Evolutionary conservation across 495 filamentous ascomycete species (phyloP).

Genomic region (Aspergillus campestris): DNA sequence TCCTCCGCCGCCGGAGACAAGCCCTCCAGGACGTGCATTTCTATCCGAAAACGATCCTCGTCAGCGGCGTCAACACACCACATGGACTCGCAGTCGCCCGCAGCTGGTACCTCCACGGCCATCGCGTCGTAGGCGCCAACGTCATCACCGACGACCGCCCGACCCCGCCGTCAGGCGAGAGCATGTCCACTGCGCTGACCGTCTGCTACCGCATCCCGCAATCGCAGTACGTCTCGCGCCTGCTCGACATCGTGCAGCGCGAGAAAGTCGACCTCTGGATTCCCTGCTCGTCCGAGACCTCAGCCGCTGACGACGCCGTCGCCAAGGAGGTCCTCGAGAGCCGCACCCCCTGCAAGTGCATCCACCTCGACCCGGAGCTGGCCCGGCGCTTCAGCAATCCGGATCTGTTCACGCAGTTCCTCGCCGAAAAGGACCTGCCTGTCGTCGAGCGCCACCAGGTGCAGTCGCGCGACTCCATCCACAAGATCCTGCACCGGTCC

Average conservation of each 20-base stretch:
- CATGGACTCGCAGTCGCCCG: slow-evolving; percentile 63
- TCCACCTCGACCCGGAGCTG: slow-evolving; percentile 45
- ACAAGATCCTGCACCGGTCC: slow-evolving; percentile 46
- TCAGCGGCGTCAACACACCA: slow-evolving; percentile 63
- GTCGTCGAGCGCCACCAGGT: slow-evolving; percentile 53
- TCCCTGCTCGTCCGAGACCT: slow-evolving; percentile 54
- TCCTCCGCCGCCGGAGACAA: slow-evolving; percentile 14
- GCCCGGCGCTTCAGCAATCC: slow-evolving; percentile 49
- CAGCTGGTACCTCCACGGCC: slow-evolving; percentile 54
- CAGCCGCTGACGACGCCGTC: slow-evolving; percentile 52
- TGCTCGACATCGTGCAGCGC: slow-evolving; percentile 48
- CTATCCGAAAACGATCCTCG: slow-evolving; percentile 52
- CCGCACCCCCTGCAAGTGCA: slow-evolving; percentile 48
- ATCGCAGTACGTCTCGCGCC: slow-evolving; percentile 35
- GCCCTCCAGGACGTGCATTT: slow-evolving; percentile 32
- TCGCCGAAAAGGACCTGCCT: slow-evolving; percentile 42
- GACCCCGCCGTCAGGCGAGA: slow-evolving; percentile 27
- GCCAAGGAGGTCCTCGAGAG: slow-evolving; percentile 55
- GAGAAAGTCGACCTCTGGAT: slow-evolving; percentile 69
- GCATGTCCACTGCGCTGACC: slow-evolving; percentile 38
- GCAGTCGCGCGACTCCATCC: slow-evolving; percentile 45
- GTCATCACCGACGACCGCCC: slow-evolving; percentile 37
- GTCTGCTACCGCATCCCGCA: slow-evolving; percentile 47
- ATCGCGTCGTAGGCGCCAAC: slow-evolving; percentile 66
- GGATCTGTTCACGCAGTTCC: slow-evolving; percentile 48